Base-by-base conservation (phyloP, 2,329 filamentous ascomycete species). In the Alternaria metachromatica region DNA sequence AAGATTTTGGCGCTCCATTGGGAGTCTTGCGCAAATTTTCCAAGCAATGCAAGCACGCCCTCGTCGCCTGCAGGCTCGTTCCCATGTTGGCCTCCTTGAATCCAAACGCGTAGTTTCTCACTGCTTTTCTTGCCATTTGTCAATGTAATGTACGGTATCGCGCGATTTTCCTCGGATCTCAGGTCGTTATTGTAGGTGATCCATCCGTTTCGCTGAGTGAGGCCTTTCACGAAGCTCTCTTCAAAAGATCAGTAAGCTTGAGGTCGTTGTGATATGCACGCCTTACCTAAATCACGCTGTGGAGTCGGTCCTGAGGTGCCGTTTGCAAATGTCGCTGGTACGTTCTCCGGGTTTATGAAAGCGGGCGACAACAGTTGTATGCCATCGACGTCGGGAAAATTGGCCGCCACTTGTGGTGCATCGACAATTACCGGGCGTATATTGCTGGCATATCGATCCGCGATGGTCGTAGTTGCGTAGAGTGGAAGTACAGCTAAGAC, bases 31-130 rank as follows among this genome's bases (percentile, higher is more conserved):
- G 73, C 66, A 15, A 78, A 64, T 53, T 73, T 74, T 9, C 74
- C 75, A 0, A 78, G 69, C 8, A 77, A 45, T 0, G 75, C 75
- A 6, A 75, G 67, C 8, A 75, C 66, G 3, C 70, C 69, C 55
- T 76, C 72, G 28, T 77, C 72, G 6, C 72, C 75, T 15, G 72
- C 76, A 2, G 75, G 76, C 57, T 77, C 75, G 21, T 77, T 70
- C 3, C 76, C 75, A 41, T 78, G 76, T 5, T 74, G 67, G 11
- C 64, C 74, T 9, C 70, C 74, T 50, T 78, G 75, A 7, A 77
- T 69, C 64, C 70, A 78, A 11, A 78, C 66, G 8, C 71, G 69
- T 9, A 77, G 58, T 25, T 66, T 68, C n/a, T 53, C 48, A 30
- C 12, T 43, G 12, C 37, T 43, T 23, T 72, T 71, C 5, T 67